A percentile compares a stretch with the other conserved stretches of the same genome.
These are phyloP conservation scores for Pseudogymnoascus sp. DNA, from an alignment of 2,329 filamentous ascomycete species.

Conservation along the genomic window DNA sequence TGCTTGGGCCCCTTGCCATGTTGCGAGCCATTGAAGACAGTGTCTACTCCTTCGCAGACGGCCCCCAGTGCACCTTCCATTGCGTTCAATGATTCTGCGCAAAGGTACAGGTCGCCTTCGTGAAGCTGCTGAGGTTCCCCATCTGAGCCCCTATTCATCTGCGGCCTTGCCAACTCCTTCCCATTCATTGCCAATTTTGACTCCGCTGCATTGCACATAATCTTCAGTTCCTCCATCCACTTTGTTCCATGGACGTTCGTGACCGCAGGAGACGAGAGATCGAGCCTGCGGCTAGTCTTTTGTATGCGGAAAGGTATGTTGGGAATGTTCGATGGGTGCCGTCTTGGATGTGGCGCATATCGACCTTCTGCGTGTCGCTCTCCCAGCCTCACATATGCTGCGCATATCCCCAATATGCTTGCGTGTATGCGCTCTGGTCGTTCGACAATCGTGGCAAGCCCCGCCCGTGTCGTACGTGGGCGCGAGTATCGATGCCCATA, in stretches of 20 bases:
- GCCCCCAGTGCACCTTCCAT: constrained; percentile 88
- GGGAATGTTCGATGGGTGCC: constrained; percentile 38
- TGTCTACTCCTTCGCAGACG: constrained; percentile 86
- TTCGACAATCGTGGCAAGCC: constrained; percentile 78
- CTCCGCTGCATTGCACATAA: constrained; percentile 76
- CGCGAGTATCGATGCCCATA: constrained; percentile 90
- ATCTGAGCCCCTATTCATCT: constrained; percentile 46
- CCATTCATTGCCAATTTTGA: constrained; percentile 66
- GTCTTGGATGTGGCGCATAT: constrained; percentile 57
- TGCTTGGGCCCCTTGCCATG: constrained; percentile 51
- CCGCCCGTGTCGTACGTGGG: constrained; percentile 64
- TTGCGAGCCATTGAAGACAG: constrained; percentile 56
- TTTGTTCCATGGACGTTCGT: constrained; percentile 83
- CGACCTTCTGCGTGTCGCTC: constrained; percentile 65
- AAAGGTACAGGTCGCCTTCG: constrained; percentile 85
- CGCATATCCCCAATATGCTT: constrained; percentile 69
- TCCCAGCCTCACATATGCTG: constrained; percentile 85
- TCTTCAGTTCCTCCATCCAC: constrained; percentile 88
- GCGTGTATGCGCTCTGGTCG: constrained; percentile 86
- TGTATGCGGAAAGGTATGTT: constrained; percentile 73
- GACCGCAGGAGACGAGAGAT: constrained; percentile 67
- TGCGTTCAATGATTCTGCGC: constrained; percentile 73
- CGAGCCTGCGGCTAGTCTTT: constrained; percentile 65
- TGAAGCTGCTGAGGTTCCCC: constrained; percentile 53
- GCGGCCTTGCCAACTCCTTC: constrained; percentile 67